Conservation (phyloP, 2,329 filamentous ascomycete species). For the Trichoderma koningii region DNA sequence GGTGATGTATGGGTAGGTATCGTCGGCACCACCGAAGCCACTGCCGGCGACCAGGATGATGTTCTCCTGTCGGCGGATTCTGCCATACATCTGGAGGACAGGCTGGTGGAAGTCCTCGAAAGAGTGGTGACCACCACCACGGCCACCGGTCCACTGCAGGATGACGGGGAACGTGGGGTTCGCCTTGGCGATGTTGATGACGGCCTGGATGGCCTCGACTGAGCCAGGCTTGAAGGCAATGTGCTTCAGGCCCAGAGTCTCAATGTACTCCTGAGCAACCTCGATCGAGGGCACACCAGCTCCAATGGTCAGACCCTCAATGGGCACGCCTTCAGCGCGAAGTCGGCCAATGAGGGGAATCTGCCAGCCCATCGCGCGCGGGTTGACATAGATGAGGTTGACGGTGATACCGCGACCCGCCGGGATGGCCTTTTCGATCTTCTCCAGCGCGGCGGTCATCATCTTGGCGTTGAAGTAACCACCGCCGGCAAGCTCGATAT, state of each 20-base stretch:
- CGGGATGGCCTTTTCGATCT: slow-evolving; percentile 82
- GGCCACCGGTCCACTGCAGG: slow-evolving; percentile 91
- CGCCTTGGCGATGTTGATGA: slow-evolving; percentile 92
- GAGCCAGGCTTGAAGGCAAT: slow-evolving; percentile 95
- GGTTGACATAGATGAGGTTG: slow-evolving; percentile 90
- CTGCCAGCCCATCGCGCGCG: slow-evolving; percentile 88
- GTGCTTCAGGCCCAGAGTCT: slow-evolving; percentile 89
- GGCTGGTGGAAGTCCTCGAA: slow-evolving; percentile 95
- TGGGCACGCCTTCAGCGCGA: slow-evolving; percentile 81
- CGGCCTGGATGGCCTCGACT: slow-evolving; percentile 80
- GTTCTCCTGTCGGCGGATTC: slow-evolving; percentile 82
- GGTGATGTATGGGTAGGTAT: slow-evolving; percentile 90
- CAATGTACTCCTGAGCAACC: slow-evolving; percentile 89
- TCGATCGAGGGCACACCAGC: slow-evolving; percentile 93
- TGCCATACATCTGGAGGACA: slow-evolving; percentile 85
- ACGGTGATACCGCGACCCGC: slow-evolving; percentile 84
- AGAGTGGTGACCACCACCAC: slow-evolving; percentile 91
- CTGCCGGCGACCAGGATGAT: slow-evolving; percentile 87
- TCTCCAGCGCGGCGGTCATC: slow-evolving; percentile 79
- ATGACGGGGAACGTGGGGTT: slow-evolving; percentile 92
- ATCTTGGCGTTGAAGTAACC: slow-evolving; percentile 82
- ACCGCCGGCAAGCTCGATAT: slow-evolving; percentile 86
- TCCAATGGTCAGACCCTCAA: slow-evolving; percentile 89
- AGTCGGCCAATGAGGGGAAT: slow-evolving; percentile 81
- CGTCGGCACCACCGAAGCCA: slow-evolving; percentile 86